These are phyloP conservation scores for Ophioceras dolichostomum DNA, from an alignment of 2,329 filamentous ascomycete species.

Conservation along the genomic window DNA sequence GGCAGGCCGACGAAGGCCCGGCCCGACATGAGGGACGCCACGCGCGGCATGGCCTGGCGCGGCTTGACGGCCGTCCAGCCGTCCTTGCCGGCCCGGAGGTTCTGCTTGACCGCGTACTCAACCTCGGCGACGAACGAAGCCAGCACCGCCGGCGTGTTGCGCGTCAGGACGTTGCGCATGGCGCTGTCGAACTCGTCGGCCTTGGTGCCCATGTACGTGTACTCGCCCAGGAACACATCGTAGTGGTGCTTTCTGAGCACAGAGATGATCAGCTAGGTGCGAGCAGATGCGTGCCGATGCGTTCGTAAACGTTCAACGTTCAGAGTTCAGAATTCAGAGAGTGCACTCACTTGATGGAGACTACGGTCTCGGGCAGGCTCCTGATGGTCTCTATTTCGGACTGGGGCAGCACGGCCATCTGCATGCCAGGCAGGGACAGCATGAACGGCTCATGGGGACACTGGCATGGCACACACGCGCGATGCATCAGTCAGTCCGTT, in stretches of 20 bases:
- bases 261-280: no score
- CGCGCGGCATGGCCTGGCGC: slow-evolving; percentile 10
- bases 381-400: no score
- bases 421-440: no score
- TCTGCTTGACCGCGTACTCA: slow-evolving; percentile 2
- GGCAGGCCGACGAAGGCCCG: slow-evolving; percentile 17
- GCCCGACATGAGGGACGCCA: slow-evolving; percentile 15
- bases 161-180: slow-evolving; percentile 6
- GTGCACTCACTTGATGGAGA: no score
- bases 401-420: no score
- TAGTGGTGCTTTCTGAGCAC: slow-evolving; percentile 4
- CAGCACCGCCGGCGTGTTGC: slow-evolving; percentile 1
- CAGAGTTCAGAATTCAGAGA: no score
- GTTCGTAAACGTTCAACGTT: no score
- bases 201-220: slow-evolving; percentile 6
- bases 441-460: no score
- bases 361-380: no score
- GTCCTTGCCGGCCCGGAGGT: slow-evolving; percentile 1
- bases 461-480: no score
- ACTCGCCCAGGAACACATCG: slow-evolving; percentile 8
- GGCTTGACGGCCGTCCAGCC: slow-evolving; percentile 12
- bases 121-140: slow-evolving; percentile 6
- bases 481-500: no score
- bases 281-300: no score
- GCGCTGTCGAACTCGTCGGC: background rate